Evolutionary conservation across 2,329 filamentous ascomycete genomes (phyloP), one percentile per base, ranked within the genome.

Genomic region (Fusarium anthophilum): DNA sequence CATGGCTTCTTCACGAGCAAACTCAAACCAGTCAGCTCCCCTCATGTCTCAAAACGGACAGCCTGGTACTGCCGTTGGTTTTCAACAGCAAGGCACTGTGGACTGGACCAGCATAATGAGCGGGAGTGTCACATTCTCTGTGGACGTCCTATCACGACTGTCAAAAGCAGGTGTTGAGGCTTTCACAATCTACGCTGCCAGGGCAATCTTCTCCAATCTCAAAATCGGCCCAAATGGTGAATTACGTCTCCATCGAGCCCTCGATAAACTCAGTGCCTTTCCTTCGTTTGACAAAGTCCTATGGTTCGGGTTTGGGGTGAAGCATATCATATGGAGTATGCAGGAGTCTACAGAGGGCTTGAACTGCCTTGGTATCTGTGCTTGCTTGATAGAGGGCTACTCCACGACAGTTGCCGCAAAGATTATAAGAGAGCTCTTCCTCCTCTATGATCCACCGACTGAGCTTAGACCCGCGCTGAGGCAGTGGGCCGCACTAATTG

Each of bases 271-370:
- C 6, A 14, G 2, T 11, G 22, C 54, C 0, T 44, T 56, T 0
- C 54, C 38, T 8, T 56, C 54, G 0, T 24, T 32, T 6, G 38
- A 7, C 0, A 26, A 32, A 6, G 38, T 0, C 0, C 8, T 56
- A 0, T 43, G 53, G 38, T 20, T 56, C 1, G 53, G 53, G 0
- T 44, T 44, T 2, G 38, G 38, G 2, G 38, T 56, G 0, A 56
- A 12, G 22, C 17, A 56, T 32, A 56, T 56, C 20, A 20, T 44
- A 12, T 56, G 54, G 54, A 56, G 26, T 0, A 13, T 44, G 17
- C 28, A 24, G 1, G 38, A 44, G 1, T 44, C 38, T 8, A 1
- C 22, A 12, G 38, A 44, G 5, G 54, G 22, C 7, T 8, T 44
- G 2, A 44, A 43, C 2, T 56, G 38, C 1, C 22, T 56, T 6